phyloP scores from a whole-genome alignment of 2,329 filamentous ascomycete species.

The Colletotrichum noveboracense region DNA sequence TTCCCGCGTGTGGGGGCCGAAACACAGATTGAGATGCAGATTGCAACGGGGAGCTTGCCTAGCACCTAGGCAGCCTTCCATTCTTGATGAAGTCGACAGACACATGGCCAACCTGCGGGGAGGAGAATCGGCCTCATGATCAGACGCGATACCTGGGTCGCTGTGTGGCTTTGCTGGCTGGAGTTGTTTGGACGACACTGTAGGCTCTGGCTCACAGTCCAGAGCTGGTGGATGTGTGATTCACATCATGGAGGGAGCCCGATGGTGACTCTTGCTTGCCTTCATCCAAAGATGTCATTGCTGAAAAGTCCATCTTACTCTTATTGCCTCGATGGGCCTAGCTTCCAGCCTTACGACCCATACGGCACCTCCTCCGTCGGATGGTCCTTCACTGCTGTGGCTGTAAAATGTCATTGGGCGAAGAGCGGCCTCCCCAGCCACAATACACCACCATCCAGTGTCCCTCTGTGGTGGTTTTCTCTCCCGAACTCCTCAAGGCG shows the following conservation, averaged over 20 bases:
- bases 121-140: neutral
- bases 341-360: neutral
- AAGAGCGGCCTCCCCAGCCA: slow-evolving; percentile 14
- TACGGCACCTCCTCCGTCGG: neutral
- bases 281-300: neutral
- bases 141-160: neutral
- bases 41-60: neutral
- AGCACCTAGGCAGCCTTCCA: neutral
- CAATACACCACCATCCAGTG: neutral
- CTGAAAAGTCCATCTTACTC: neutral
- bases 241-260: neutral
- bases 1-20: neutral
- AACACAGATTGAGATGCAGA: neutral
- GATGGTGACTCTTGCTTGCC: neutral
- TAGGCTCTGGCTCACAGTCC: neutral
- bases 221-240: neutral
- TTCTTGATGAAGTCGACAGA: neutral
- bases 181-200: neutral
- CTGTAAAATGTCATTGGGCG: neutral
- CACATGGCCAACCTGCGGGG: neutral
- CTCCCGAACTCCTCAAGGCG: neutral
- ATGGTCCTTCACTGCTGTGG: neutral
- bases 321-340: neutral
- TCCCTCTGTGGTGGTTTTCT: neutral
- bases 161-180: neutral